Evolutionary conservation across 305 asterid genomes (phyloP).

Genomic region (Withania somnifera): DNA sequence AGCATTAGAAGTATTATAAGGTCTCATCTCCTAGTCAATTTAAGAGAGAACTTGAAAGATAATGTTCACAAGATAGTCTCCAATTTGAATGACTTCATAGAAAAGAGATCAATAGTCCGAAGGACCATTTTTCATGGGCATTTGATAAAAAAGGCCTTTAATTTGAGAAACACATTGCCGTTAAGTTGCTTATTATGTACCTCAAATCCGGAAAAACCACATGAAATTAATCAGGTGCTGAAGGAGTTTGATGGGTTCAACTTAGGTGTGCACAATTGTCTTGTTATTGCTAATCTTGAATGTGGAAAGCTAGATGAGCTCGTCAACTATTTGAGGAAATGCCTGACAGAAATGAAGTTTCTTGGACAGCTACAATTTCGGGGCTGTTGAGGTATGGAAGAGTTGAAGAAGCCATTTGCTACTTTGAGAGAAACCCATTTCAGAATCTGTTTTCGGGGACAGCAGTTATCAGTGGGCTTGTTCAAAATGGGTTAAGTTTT

Average conservation of each 20-base stretch:
- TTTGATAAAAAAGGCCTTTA: constrained; percentile 49
- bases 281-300: constrained; percentile 38
- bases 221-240: constrained; percentile 51
- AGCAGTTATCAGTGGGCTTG: constrained; percentile 62
- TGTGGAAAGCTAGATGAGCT: constrained; percentile 48
- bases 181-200: constrained; percentile 58
- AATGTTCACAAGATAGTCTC: constrained; percentile 26
- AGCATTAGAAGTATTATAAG: constrained; percentile 6
- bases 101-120: constrained; percentile 21
- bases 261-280: constrained; percentile 59
- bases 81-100: constrained; percentile 31
- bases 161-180: constrained; percentile 43
- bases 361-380: constrained; percentile 66
- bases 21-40: constrained; percentile 17
- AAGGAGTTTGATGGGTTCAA: constrained; percentile 67
- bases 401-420: constrained; percentile 51
- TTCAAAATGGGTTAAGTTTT: constrained; percentile 41
- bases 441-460: constrained; percentile 50
- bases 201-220: constrained; percentile 33
- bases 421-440: constrained; percentile 44
- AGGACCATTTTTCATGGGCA: constrained; percentile 57
- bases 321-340: constrained; percentile 62
- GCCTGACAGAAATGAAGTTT: constrained; percentile 69
- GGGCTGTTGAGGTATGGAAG: constrained; percentile 52
- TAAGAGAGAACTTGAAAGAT: constrained; percentile 23